These are phyloP conservation scores for Porodaedalea pini DNA, from an alignment of 1,284 basidiomycete species.

Conservation along the genomic window DNA sequence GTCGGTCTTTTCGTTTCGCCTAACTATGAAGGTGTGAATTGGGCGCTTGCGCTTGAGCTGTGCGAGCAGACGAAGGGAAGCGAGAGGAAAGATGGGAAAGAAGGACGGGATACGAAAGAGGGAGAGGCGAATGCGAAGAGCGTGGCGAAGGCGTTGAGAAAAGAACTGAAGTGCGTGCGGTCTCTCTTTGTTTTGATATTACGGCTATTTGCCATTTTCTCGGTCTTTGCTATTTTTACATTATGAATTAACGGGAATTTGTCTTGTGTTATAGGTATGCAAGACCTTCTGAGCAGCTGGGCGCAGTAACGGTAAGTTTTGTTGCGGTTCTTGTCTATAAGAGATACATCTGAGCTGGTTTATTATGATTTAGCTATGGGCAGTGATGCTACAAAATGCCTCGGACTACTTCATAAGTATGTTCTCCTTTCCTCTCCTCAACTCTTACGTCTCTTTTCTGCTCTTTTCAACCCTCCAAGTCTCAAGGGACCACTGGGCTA, in stretches of 20 bases:
- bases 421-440: constrained; percentile 5
- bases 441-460: background rate
- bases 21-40: constrained; percentile 73
- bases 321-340: background rate
- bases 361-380: constrained; percentile 80
- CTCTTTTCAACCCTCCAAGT: background rate
- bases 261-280: no score
- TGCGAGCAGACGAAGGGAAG: constrained; percentile 68
- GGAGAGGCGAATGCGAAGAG: constrained; percentile 70
- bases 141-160: constrained; percentile 64
- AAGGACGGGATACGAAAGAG: constrained; percentile 43
- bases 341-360: background rate
- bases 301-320: constrained; percentile 59
- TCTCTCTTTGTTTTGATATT: background rate
- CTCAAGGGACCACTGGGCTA: background rate
- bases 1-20: constrained; percentile 53
- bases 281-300: constrained; percentile 64
- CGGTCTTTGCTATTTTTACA: no score
- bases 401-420: constrained; percentile 53
- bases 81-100: constrained; percentile 35
- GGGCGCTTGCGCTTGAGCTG: constrained; percentile 72
- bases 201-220: no score
- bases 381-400: constrained; percentile 75
- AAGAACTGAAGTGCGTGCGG: constrained; percentile 71
- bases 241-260: no score